Evolutionary conservation across 192 early-diverging fungal species (phyloP).

Genomic region (Podila clonocystis): DNA sequence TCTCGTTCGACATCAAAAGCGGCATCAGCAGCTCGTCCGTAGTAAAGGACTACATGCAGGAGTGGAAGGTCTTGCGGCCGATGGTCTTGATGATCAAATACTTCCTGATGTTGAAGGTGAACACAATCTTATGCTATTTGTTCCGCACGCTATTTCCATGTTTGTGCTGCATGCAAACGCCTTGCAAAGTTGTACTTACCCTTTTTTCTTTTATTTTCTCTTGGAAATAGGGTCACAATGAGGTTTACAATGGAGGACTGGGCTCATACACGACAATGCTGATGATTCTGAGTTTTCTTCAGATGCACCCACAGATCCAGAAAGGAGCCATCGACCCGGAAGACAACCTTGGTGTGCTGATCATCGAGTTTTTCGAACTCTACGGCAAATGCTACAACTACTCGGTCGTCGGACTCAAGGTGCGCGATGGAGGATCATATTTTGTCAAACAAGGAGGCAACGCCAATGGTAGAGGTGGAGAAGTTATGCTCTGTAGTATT

Average conservation of each 20-base stretch:
- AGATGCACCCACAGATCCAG: constrained; percentile 84
- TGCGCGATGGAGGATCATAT: constrained; percentile 66
- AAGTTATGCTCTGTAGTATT: not conserved
- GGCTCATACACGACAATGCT: constrained; percentile 86
- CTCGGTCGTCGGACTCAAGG: constrained; percentile 68
- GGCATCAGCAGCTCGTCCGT: constrained; percentile 70
- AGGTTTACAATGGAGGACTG: constrained; percentile 89
- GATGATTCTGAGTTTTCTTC: constrained; percentile 83
- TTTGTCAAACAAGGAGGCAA: constrained; percentile 33
- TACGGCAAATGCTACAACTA: constrained; percentile 88
- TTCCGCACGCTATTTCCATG: too few relatives aligned
- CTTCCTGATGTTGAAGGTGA: constrained; percentile 74
- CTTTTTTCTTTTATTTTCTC: not conserved
- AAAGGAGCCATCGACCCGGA: constrained; percentile 65
- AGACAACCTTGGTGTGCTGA: constrained; percentile 86
- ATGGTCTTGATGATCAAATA: constrained; percentile 88
- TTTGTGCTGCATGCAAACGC: not conserved
- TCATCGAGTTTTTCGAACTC: constrained; percentile 93
- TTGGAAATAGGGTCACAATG: constrained; percentile 67
- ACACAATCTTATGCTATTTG: not conserved
- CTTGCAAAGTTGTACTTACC: not conserved
- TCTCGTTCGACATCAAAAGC: constrained; percentile 80
- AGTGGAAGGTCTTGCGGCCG: constrained; percentile 69
- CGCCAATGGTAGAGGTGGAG: not conserved
- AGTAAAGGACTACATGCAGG: constrained; percentile 64